Conservation (phyloP, 2,329 filamentous ascomycete genomes). For the Fusarium sp. region DNA sequence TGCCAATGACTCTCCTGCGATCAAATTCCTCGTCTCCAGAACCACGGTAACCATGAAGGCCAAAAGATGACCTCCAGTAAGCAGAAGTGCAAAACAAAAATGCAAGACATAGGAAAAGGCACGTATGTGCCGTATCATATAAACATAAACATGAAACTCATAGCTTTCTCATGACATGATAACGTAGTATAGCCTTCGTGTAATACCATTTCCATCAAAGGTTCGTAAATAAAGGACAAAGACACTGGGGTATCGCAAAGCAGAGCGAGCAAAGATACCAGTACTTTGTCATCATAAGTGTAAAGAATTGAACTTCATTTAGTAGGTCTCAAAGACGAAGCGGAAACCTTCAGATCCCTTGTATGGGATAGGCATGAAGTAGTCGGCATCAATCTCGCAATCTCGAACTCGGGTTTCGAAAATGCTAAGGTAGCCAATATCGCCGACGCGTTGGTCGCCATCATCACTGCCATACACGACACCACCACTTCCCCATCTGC, state of each 20-base stretch:
- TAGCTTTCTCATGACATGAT: constrained; percentile 35
- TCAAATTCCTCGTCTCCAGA: constrained; percentile 18
- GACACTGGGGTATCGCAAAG: constrained; percentile 33
- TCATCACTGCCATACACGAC: constrained; percentile 48
- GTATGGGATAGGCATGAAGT: constrained; percentile 56
- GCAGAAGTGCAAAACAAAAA: constrained; percentile 1
- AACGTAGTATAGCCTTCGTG: constrained; percentile 34
- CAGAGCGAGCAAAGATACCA: constrained; percentile 26
- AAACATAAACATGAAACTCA: constrained; percentile 38
- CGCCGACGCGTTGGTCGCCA: constrained; percentile 51
- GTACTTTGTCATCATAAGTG: constrained; percentile 24
- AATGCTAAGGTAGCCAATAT: constrained; percentile 52
- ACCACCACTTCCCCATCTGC: constrained; percentile 54
- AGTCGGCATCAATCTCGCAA: constrained; percentile 54
- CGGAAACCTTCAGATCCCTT: constrained; percentile 54
- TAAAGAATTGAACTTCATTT: constrained; percentile 13
- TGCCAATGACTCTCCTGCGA: background rate
- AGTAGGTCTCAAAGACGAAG: constrained; percentile 51
- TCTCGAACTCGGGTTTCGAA: constrained; percentile 53
- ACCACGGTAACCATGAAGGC: constrained; percentile 17
- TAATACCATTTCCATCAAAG: constrained; percentile 27
- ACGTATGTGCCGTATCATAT: constrained; percentile 32
- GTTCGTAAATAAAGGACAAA: constrained; percentile 16
- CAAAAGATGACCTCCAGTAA: constrained; percentile 11
- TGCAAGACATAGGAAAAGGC: constrained; percentile 42